A percentile compares a stretch with the other conserved stretches of the same genome.
phyloP scores from a whole-genome alignment of 164 flowering plant genomes.

The Paratinospora sagittata region DNA sequence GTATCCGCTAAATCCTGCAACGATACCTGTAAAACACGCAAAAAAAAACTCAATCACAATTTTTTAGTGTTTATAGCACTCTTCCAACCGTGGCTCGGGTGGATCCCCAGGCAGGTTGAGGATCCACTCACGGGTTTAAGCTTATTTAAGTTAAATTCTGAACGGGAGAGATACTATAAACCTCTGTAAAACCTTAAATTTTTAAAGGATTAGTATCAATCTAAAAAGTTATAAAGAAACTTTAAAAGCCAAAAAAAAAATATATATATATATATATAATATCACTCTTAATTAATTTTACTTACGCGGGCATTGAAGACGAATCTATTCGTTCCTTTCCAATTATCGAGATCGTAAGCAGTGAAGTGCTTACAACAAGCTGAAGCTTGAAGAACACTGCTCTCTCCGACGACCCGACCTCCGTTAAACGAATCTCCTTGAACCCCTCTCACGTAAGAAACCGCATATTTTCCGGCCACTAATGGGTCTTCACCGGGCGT shows the following conservation, averaged over 20 bases:
- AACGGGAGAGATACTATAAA: too few relatives aligned
- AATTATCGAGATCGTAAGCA: conserved; percentile 84
- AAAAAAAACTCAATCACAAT: background rate
- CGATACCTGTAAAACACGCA: conserved; percentile 40
- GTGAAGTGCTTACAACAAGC: conserved; percentile 97
- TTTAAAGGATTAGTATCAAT: too few relatives aligned
- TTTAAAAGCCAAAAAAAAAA: too few relatives aligned
- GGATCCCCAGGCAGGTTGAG: too few relatives aligned
- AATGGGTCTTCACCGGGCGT: conserved; percentile 94
- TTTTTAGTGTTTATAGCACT: too few relatives aligned
- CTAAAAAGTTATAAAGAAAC: too few relatives aligned
- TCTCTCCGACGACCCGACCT: conserved; percentile 23
- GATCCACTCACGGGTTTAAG: too few relatives aligned
- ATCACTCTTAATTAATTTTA: background rate
- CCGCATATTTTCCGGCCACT: conserved; percentile 53
- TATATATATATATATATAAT: too few relatives aligned
- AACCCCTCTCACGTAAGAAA: conserved; percentile 71
- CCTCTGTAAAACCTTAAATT: too few relatives aligned
- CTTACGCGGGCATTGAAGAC: conserved; percentile 67
- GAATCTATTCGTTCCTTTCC: conserved; percentile 55
- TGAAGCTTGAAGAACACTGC: conserved; percentile 57
- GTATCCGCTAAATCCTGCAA: conserved; percentile 82
- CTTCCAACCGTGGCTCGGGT: too few relatives aligned
- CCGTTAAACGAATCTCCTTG: conserved; percentile 74
- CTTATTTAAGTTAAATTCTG: too few relatives aligned